Base-by-base conservation (phyloP, 208 protist genomes). In the Leishmania mexicana region DNA sequence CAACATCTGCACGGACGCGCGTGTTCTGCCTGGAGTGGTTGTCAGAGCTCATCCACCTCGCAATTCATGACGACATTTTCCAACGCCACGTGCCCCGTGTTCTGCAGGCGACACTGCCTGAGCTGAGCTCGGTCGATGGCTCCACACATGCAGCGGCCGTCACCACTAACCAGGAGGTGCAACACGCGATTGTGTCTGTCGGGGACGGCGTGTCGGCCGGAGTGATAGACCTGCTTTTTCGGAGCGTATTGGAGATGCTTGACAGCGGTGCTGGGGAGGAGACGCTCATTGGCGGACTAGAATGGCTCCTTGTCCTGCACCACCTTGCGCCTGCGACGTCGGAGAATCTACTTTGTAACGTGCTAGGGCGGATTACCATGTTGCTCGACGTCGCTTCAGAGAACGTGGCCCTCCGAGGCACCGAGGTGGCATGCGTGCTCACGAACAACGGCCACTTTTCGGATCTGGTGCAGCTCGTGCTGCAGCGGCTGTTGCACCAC, bases 221-320 rank as follows among this genome's bases (percentile, higher is more conserved):
- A 1, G 83, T 82, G 21, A 75, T 74, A 1, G 83, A 82, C 31
- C 45, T 76, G 3, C 83, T 85, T 5, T 51, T 81, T 19, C 77
- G 57, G n/a, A 62, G 78, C 28, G 78, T 85, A n/a, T 5, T 79
- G 74, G 83, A 85, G 64, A 47, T 82, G 74, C 72, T 85, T 28
- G 51, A 72, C 65, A 71, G 72, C 64, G 76, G 74, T 67, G 83
- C 76, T 31, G 83, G 78, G 35, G 89, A 92, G 54, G 91, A 92
- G 57, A 87, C 87, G n/a, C 85, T 87, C 62, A 67, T 91, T 4
- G 87, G 85, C 0, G 76, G 83, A n/a, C 79, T 94, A 31, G 91
- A 94, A 72, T 94, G 91, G 91, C 85, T 94, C n/a, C 87, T 90
- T 57, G 76, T 93, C 5, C 45, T 90, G 51, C 83, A 85, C 60